These are phyloP conservation scores for Gonapodya prolifera DNA, from an alignment of 192 early-diverging fungal species.

Conservation along the genomic window DNA sequence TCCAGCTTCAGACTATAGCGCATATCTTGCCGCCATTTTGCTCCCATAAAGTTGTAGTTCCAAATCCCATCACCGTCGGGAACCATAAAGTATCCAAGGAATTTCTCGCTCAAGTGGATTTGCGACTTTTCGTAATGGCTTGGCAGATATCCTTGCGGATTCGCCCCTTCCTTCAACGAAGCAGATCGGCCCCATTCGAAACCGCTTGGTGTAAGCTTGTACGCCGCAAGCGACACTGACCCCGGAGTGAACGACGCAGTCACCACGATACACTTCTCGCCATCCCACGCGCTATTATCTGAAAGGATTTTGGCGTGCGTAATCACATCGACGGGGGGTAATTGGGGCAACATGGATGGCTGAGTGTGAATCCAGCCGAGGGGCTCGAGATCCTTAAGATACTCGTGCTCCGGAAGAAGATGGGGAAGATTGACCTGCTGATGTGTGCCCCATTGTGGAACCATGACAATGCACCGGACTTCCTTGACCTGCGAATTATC, in stretches of 20 bases:
- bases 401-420: conserved; percentile 79
- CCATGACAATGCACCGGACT: conserved; percentile 80
- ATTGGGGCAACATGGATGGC: conserved; percentile 77
- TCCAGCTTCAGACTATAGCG: conserved; percentile 59
- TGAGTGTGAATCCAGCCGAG: conserved; percentile 98
- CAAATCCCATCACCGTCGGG: conserved; percentile 84
- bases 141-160: conserved; percentile 69
- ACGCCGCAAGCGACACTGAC: conserved; percentile 88
- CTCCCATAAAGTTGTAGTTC: conserved; percentile 99
- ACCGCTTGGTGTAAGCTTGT: conserved; percentile 89
- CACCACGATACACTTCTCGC: conserved; percentile 80
- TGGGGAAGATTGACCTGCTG: conserved; percentile 84
- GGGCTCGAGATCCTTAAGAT: conserved; percentile 83
- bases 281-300: conserved; percentile 82
- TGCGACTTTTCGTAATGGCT: conserved; percentile 93
- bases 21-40: conserved; percentile 83
- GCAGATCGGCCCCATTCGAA: conserved; percentile 96
- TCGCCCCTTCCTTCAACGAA: conserved; percentile 57
- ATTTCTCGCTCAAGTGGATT: conserved; percentile 88
- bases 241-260: conserved; percentile 98
- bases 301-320: conserved; percentile 83
- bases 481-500: conserved; percentile 92
- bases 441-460: conserved; percentile 98
- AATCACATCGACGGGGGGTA: conserved; percentile 83
- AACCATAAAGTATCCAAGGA: conserved; percentile 98